A percentile compares a stretch with the other conserved stretches of the same genome.
Evolutionary conservation across 2,329 filamentous ascomycete genomes (phyloP).

Genomic region (Byssochlamys sp.): DNA sequence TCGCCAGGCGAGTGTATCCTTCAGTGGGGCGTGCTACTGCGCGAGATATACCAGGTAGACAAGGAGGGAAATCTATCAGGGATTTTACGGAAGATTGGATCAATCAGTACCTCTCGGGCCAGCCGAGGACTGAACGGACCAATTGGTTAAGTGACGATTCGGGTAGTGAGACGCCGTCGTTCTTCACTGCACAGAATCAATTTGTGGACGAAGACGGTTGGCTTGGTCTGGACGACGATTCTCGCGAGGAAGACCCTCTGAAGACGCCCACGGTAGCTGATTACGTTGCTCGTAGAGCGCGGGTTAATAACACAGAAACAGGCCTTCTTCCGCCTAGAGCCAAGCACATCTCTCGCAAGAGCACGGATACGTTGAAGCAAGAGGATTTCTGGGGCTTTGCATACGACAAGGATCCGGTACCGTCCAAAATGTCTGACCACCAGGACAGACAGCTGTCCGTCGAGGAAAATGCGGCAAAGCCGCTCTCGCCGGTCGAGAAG

Average conservation of each 20-base stretch:
- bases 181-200: conserved; percentile 32
- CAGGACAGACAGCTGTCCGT: conserved; percentile 14
- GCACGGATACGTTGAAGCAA: conserved; percentile 34
- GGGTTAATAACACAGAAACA: conserved; percentile 9
- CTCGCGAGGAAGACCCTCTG: conserved; percentile 28
- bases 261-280: conserved; percentile 32
- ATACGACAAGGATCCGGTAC: conserved; percentile 30
- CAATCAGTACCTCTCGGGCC: conserved; percentile 67
- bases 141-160: conserved; percentile 78
- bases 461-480: conserved; percentile 11
- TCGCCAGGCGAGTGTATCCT: conserved; percentile 14
- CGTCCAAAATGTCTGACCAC: conserved; percentile 24
- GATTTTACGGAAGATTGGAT: conserved; percentile 79
- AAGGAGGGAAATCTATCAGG: conserved; percentile 28
- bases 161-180: conserved; percentile 64
- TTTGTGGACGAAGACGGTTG: conserved; percentile 35
- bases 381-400: conserved; percentile 38
- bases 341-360: conserved; percentile 28
- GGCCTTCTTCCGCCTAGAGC: conserved; percentile 15
- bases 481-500: conserved; percentile 27
- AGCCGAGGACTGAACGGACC: conserved; percentile 58
- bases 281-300: conserved; percentile 20
- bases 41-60: conserved; percentile 14
- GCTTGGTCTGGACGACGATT: conserved; percentile 33
- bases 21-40: conserved; percentile 18